Percentiles rank a stretch among this genome's conserved stretches.
Evolutionary conservation across 345 rosid species (phyloP).

Genomic region (Corymbia maculata): DNA sequence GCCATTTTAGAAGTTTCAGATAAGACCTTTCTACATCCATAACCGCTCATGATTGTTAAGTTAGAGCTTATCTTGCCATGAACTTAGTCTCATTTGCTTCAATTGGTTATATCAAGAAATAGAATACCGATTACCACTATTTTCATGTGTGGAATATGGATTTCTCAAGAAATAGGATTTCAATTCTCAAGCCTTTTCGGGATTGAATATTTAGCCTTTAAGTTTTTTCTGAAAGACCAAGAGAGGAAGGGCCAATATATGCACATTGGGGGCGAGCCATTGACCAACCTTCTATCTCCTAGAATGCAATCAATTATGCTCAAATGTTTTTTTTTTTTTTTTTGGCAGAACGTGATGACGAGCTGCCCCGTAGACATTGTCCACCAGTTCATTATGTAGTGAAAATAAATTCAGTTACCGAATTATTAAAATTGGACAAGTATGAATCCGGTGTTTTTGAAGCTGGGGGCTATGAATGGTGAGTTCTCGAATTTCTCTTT

Average conservation of each 20-base stretch:
- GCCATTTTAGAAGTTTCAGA: not conserved
- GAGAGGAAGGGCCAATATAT: not conserved
- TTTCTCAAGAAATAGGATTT: no score
- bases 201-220: not conserved
- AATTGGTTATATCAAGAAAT: no score
- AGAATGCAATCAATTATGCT: not conserved
- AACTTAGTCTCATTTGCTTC: no score
- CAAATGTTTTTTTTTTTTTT: not conserved
- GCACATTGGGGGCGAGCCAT: not conserved
- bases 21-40: not conserved
- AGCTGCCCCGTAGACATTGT: rapidly evolving
- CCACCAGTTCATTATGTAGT: not conserved
- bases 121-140: no score
- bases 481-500: not conserved
- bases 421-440: no score
- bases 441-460: not conserved
- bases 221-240: not conserved
- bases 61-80: not conserved
- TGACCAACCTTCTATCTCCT: not conserved
- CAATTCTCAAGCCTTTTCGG: not conserved
- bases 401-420: not conserved
- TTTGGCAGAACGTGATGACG: not conserved
- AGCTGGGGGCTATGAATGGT: not conserved
- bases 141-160: not conserved
- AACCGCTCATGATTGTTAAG: not conserved